These are phyloP conservation scores for Crepidotus variabilis DNA, from an alignment of 768 basidiomycete species.

Conservation along the genomic window DNA sequence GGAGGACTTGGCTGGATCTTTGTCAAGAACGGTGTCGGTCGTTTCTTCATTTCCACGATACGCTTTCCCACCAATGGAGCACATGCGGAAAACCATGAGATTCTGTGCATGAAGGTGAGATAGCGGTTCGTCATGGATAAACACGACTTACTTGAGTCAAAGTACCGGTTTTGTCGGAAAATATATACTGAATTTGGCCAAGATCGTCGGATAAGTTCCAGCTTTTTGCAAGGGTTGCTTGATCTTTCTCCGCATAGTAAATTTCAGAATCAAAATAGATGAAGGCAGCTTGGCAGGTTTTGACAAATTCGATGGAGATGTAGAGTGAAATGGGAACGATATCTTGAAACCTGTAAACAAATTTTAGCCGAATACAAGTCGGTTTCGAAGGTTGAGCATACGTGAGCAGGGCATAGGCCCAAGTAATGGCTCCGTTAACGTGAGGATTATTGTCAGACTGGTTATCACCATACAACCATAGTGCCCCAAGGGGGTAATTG, in stretches of 20 bases:
- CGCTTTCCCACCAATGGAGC: conserved; percentile 80
- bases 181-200: conserved; percentile 97
- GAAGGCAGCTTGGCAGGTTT: conserved; percentile 87
- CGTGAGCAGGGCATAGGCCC: conserved; percentile 73
- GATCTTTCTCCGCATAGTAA: conserved; percentile 54
- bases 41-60: conserved; percentile 68
- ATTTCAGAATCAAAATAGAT: conserved; percentile 95
- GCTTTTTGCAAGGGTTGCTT: conserved; percentile 78
- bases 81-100: conserved; percentile 90
- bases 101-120: conserved; percentile 43
- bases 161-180: conserved; percentile 98
- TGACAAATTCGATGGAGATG: conserved; percentile 94
- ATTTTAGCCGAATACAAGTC: not conserved
- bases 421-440: conserved; percentile 90
- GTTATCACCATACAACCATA: conserved; percentile 77
- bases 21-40: conserved; percentile 24
- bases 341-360: conserved; percentile 77
- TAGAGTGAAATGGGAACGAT: conserved; percentile 97
- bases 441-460: conserved; percentile 70
- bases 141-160: conserved; percentile 66
- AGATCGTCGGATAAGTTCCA: conserved; percentile 98
- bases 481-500: conserved; percentile 61
- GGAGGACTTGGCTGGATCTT: conserved; percentile 14
- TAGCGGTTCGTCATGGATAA: not conserved
- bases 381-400: not conserved